Evolutionary conservation across 192 early-diverging fungal genomes (phyloP), one percentile per base, ranked within the genome.

Genomic region (Funneliformis mosseae): DNA sequence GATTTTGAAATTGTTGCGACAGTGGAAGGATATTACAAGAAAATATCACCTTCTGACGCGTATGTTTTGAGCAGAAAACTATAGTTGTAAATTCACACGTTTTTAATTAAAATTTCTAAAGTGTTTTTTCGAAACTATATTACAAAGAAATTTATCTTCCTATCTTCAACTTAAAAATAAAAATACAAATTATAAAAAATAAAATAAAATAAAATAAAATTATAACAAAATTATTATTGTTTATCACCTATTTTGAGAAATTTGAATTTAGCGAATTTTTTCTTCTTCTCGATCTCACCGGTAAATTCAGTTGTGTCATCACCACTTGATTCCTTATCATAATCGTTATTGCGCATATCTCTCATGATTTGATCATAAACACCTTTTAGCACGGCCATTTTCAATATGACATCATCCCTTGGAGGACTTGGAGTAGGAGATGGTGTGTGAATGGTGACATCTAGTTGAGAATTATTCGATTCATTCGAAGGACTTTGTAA

Each of bases 41-140:
- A 92, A 60, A 92, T 98, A 68, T 89, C 91, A n/a, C 95, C 93
- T 33, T 87, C 92, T 61, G 90, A 96, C 83, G 97, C 97, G 8
- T 94, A 91, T 82, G 82, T 77, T 62, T 66, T 77, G 14, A 77
- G 62, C 21, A 64, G 10, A 16, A 66, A 64, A 64, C 42, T 77
- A 10, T 66, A 55, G 50, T 55, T 55, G 18, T 18, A 18, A 55
- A 55, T 18, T 55, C 50, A 55, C 46, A 48, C 1, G 9, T 48
- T 10, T 45, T 16, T 55, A 18, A 18, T 55, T 55, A 55, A 18
- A 55, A 18, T 55, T 18, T 18, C 18, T 48, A 9, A 12, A 18
- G 16, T 55, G 48, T 21, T 21, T 55, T 21, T 21, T 55, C 21
- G 21, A 55, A 55, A 55, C 16, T 55, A 55, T 55, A 55, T 55